Evolutionary conservation across 805 yeast genomes (phyloP), one percentile per base, ranked within the genome.

Genomic region (Candida arabinofermentans): DNA sequence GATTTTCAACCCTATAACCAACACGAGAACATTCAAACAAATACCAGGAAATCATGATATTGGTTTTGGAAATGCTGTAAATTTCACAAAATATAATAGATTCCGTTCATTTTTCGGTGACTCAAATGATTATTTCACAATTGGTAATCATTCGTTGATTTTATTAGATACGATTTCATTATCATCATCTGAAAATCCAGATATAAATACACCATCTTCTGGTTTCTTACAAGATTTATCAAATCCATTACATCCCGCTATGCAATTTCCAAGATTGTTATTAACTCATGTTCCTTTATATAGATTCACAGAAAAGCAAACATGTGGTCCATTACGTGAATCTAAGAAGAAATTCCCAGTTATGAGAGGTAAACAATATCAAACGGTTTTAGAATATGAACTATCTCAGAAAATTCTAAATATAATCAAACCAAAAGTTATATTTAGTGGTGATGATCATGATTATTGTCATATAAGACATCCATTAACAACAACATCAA

Each of bases 1-100:
- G 1, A 77, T 93, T 3, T 91, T 86, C 60, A 42, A 54, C 23
- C 39, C 50, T 2, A 37, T 51, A 10, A 47, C 34, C 12, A 81
- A 83, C 2, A 67, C 72, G 37, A 71, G 72, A 33, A 66, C 74
- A 7, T 64, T 69, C 40, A 68, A 75, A 37, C 53, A 58, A 41
- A 45, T 63, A 2, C 96, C 96, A 0, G 99, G 98, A 1, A 93
- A 93, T 55, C 99, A 93, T 58, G 99, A 93, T 60, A 89, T 95
- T 49, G 99, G 99, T 0, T 90, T 83, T 64, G 96, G 91, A 23
- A 77, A 81, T 42, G 75, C 80, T 0, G 78, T 91, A 12, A 70
- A 79, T 6, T 67, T 69, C 12, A 59, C 69, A 1, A 79, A 85
- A 13, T 60, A 72, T 16, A 62, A 74, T 26, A 67, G 98, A 50